Base-by-base conservation (phyloP, 2,329 filamentous ascomycete genomes). In the Seiridium unicorne region DNA sequence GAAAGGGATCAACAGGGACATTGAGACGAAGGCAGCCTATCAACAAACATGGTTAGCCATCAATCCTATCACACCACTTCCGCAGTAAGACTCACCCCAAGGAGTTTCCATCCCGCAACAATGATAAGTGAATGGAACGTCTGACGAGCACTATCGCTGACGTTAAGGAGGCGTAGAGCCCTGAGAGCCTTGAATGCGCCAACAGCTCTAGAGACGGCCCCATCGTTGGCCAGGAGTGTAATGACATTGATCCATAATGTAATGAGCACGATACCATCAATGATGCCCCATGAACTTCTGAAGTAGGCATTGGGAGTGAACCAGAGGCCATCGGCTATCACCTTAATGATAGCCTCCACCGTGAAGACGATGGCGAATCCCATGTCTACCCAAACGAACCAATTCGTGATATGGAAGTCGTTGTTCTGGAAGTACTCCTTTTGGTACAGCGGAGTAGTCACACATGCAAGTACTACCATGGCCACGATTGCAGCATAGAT, bases 301-400 rank as follows among this genome's bases (percentile, higher is more conserved):
- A 97, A 92, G 72, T 97, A 99, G 3, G 96, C 96, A 75, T 99
- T 97, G 0, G 95, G 95, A 0, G 95, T 97, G 86, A 92, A 98
- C 73, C 97, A 90, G 68, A 97, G 90, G 6, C 95, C 95, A 76
- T 99, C 95, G 0, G 95, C 95, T 68, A 99, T 87, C 59, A 96
- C 88, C 74, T 99, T 99, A 77, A 99, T 93, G 5, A 88, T 70
- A 0, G 93, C 92, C 74, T 99, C 95, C 5, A 91, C 71, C 0
- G 90, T 90, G 76, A 99, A 99, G 11, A 99, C 76, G 1, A 90
- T 75, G 2, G 94, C 93, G 72, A 99, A 99, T 5, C 91, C 89
- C 74, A 96, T 82, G 73, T 99, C 95, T 10, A 91, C 91, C 85
- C 92, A 98, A 5, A 96, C 90, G 71, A 97, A 98, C 95, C 96